Conservation (phyloP, 306 rosid species). For the Datisca glomerata region DNA sequence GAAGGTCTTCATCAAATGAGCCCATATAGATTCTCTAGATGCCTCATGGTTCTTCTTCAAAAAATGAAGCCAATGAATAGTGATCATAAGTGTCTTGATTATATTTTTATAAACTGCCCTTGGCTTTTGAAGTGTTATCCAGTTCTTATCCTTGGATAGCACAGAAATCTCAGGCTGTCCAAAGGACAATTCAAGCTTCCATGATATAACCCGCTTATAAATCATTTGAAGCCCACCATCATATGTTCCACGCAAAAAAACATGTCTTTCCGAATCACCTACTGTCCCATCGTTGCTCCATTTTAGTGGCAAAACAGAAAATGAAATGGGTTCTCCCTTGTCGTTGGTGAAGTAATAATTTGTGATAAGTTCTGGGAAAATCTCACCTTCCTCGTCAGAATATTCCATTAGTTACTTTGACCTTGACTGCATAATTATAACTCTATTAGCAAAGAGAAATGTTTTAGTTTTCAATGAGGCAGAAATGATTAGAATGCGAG, state of each 20-base stretch:
- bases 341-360: slow-evolving; percentile 14
- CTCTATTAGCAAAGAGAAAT: no score
- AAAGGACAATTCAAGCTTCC: slow-evolving; percentile 42
- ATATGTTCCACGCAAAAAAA: slow-evolving; percentile 27
- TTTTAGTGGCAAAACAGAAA: slow-evolving; percentile 29
- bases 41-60: slow-evolving; percentile 38
- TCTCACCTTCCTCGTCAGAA: slow-evolving; percentile 54
- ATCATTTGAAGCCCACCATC: slow-evolving; percentile 29
- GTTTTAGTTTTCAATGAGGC: no score
- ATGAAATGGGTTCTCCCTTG: slow-evolving; percentile 23
- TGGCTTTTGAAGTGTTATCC: slow-evolving; percentile 50
- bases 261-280: slow-evolving; percentile 9
- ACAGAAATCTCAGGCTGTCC: slow-evolving; percentile 37
- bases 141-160: slow-evolving; percentile 29
- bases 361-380: neutral
- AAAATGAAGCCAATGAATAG: slow-evolving; percentile 49
- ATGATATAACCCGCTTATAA: slow-evolving; percentile 32
- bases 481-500: neutral
- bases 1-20: slow-evolving; percentile 20
- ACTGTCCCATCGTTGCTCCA: slow-evolving; percentile 26
- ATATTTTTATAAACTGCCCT: slow-evolving; percentile 26
- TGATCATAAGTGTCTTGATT: slow-evolving; percentile 31
- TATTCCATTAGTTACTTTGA: no score
- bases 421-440: no score
- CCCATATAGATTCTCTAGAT: slow-evolving; percentile 20